These are phyloP conservation scores for Pythium grandisporangium DNA, from an alignment of 352 stramenopile genomes.

Conservation along the genomic window DNA sequence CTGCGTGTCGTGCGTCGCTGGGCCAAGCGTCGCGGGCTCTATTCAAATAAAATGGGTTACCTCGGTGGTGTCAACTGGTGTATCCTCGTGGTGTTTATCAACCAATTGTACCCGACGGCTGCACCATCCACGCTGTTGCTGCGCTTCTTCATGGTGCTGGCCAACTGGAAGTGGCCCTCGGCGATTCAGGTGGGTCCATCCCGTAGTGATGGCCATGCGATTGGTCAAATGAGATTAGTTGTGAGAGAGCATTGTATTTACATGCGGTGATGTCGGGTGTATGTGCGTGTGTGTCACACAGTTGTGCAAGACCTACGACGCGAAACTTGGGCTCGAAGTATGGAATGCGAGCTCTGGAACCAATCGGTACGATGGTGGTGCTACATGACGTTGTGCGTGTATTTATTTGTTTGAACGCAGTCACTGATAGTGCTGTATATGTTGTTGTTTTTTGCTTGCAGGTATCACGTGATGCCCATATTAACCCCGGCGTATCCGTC, in stretches of 20 bases:
- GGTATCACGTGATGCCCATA: slow-evolving; percentile 97
- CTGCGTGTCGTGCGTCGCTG: slow-evolving; percentile 83
- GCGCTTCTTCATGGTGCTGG: slow-evolving; percentile 88
- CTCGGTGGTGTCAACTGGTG: slow-evolving; percentile 98
- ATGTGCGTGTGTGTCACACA: slow-evolving; percentile 7
- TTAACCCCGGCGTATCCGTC: slow-evolving; percentile 97
- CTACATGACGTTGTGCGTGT: too few relatives aligned
- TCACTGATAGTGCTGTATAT: too few relatives aligned
- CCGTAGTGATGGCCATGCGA: too few relatives aligned
- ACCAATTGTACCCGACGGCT: slow-evolving; percentile 83
- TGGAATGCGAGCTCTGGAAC: slow-evolving; percentile 84
- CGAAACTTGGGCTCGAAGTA: slow-evolving; percentile 80
- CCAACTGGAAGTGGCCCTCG: slow-evolving; percentile 87
- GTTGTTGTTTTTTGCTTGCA: too few relatives aligned
- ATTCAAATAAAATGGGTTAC: slow-evolving; percentile 99
- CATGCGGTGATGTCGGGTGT: neutral
- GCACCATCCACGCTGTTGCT: slow-evolving; percentile 76
- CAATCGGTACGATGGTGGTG: slow-evolving; percentile 23
- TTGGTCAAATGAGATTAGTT: too few relatives aligned
- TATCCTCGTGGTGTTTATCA: slow-evolving; percentile 97
- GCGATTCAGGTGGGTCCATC: slow-evolving; percentile 75
- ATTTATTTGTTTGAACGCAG: too few relatives aligned
- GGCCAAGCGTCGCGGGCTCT: slow-evolving; percentile 91
- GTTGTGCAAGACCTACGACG: slow-evolving; percentile 82
- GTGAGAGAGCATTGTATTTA: neutral